Percentiles rank a stretch among this genome's conserved stretches.
These are phyloP conservation scores for Thielaviopsis populi DNA, from an alignment of 2,329 filamentous ascomycete genomes.

Conservation along the genomic window DNA sequence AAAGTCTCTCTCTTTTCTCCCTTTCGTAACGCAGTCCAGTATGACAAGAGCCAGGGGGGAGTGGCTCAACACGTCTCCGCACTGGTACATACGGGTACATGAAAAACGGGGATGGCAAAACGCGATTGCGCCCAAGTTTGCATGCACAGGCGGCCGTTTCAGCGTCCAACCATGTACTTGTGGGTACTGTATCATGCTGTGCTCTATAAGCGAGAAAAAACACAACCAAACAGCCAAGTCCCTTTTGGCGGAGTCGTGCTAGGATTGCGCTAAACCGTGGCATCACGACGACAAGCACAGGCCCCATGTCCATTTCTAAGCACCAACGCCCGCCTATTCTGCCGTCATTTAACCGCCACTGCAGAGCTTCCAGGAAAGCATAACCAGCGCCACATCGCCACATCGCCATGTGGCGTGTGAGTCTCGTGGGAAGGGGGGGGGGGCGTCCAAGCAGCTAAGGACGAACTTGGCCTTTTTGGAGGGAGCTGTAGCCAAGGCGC, in stretches of 20 bases:
- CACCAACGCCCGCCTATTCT: background rate
- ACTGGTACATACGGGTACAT: background rate
- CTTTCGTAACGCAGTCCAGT: slow-evolving; percentile 2
- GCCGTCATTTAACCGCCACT: background rate
- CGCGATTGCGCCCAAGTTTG: background rate
- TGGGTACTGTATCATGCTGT: background rate
- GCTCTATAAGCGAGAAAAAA: background rate
- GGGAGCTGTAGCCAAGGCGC: slow-evolving; percentile 5
- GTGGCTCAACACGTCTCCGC: slow-evolving; percentile 7
- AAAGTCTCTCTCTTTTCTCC: slow-evolving; percentile 6
- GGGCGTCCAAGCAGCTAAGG: slow-evolving; percentile 8
- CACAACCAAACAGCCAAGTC: background rate
- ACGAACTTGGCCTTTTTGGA: slow-evolving; percentile 12
- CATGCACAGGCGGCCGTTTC: background rate
- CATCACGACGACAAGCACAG: background rate
- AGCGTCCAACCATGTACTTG: background rate
- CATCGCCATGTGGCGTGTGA: background rate
- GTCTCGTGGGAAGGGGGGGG: too few species aligned
- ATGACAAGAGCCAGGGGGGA: slow-evolving; percentile 11
- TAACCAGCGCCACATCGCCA: background rate
- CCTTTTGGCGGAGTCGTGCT: background rate
- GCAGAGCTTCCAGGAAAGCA: too few species aligned
- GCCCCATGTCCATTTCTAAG: background rate
- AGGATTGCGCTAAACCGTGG: slow-evolving; percentile 1
- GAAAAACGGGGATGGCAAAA: background rate